These are phyloP conservation scores for Cordyceps militaris DNA, from an alignment of 2,329 filamentous ascomycete species.

Conservation along the genomic window DNA sequence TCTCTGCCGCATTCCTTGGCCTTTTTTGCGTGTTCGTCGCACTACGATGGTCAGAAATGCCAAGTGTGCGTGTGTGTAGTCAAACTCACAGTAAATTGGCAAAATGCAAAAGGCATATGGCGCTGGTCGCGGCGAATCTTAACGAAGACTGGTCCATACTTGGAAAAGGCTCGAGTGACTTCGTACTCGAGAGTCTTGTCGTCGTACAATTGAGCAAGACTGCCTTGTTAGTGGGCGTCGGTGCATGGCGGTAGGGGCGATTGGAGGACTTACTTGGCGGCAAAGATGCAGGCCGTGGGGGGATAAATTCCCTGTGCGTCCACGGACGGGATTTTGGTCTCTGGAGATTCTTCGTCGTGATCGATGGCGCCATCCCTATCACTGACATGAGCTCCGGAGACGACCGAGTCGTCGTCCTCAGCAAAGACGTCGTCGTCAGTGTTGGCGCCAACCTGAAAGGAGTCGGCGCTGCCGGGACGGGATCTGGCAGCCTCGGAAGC, in stretches of 20 bases:
- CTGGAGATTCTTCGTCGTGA: not conserved
- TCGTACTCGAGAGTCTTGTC: conserved; percentile 46
- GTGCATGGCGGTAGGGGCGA: not conserved
- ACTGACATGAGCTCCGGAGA: not conserved
- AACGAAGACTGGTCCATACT: conserved; percentile 51
- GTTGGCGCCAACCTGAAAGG: conserved; percentile 12
- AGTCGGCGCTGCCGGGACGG: conserved; percentile 9
- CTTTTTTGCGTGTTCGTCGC: conserved; percentile 38
- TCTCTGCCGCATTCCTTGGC: conserved; percentile 43
- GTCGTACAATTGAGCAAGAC: conserved; percentile 42
- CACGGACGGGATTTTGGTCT: not conserved
- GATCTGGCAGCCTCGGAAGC: conserved; percentile 9
- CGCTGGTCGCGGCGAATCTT: conserved; percentile 54
- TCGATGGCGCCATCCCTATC: not conserved
- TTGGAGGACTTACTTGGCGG: conserved; percentile 51
- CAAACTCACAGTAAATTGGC: conserved; percentile 51
- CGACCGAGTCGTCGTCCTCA: not conserved
- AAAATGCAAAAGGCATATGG: conserved; percentile 58
- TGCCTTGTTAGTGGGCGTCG: conserved; percentile 23
- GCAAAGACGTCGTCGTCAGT: conserved; percentile 14
- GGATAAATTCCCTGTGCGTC: conserved; percentile 43
- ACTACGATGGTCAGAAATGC: conserved; percentile 26
- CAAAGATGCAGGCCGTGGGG: conserved; percentile 53
- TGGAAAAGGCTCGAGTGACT: conserved; percentile 45
- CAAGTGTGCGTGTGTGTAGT: not conserved